phyloP scores from a whole-genome alignment of 345 rosid genomes.

The Eucalyptus polyanthemos region DNA sequence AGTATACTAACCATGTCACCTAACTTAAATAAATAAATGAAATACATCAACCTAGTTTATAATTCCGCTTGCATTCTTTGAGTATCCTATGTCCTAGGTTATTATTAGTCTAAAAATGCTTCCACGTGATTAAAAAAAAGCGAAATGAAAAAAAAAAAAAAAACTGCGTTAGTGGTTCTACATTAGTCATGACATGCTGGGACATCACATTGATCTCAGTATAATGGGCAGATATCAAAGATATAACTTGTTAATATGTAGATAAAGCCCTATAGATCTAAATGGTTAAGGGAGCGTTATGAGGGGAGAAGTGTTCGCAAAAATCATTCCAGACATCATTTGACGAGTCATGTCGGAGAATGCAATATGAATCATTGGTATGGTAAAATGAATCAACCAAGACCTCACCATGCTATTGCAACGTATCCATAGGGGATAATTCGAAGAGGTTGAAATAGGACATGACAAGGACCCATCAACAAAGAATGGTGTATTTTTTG shows the following conservation, averaged over 20 bases:
- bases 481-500: neutral
- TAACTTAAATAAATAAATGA: too few relatives aligned
- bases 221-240: neutral
- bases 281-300: neutral
- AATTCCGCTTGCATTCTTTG: rapidly evolving
- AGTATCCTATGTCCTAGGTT: too few relatives aligned
- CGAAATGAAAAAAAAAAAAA: too few relatives aligned
- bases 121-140: too few relatives aligned
- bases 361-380: neutral
- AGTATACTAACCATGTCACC: too few relatives aligned
- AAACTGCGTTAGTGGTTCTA: too few relatives aligned
- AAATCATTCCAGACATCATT: neutral
- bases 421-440: neutral
- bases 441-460: neutral
- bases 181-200: too few relatives aligned
- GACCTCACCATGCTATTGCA: neutral
- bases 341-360: neutral
- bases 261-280: neutral
- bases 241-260: neutral
- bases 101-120: too few relatives aligned
- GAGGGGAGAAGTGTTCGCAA: neutral
- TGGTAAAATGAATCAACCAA: neutral
- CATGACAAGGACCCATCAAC: neutral
- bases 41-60: rapidly evolving
- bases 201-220: too few relatives aligned